Evolutionary conservation across 768 basidiomycete species (phyloP), one percentile per base, ranked within the genome.

Genomic region (Kwoniella sp.): DNA sequence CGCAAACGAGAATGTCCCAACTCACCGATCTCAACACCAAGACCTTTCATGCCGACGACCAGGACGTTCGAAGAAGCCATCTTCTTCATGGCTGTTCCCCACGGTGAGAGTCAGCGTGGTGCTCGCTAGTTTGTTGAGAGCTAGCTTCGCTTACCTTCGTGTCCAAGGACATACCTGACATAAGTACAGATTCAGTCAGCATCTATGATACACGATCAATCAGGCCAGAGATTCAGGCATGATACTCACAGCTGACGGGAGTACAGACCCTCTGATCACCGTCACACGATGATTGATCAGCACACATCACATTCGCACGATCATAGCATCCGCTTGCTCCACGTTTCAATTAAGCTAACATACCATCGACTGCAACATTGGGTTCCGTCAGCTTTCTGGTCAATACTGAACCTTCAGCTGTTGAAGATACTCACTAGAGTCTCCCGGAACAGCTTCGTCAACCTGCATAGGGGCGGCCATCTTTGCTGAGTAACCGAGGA

Each of bases 41-140:
- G 82, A 59, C 96, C 96, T 63, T 90, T 89, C 77, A 93, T 82
- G 11, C 96, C 96, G 52, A 96, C 88, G 68, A 99, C 87, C 68
- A 99, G 86, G 47, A 98, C 90, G 77, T 96, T 96, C 38, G 94
- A 97, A 17, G 86, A 84, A 7, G 96, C 95, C 96, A 99, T 98
- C 77, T 89, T 89, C 85, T 96, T 96, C 96, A 98, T 98, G 51
- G 95, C 95, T 97, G 31, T n/a, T 37, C 34, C 34, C 34, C 7
- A 37, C 20, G 20, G 48, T 8, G 69, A 38, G 56, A 3, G 45
- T 8, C 15, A 41, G 31, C 20, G 17, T 52, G 38, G 54, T 28
- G 29, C 11, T 20, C 25, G n/a, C n/a, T n/a, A n/a, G n/a, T n/a
- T n/a, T n/a, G n/a, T n/a, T n/a, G n/a, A 37, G 34, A 37, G 34